Evolutionary conservation across 176 grass and related monocot species (phyloP).

Genomic region (maize (Zea mays)): DNA sequence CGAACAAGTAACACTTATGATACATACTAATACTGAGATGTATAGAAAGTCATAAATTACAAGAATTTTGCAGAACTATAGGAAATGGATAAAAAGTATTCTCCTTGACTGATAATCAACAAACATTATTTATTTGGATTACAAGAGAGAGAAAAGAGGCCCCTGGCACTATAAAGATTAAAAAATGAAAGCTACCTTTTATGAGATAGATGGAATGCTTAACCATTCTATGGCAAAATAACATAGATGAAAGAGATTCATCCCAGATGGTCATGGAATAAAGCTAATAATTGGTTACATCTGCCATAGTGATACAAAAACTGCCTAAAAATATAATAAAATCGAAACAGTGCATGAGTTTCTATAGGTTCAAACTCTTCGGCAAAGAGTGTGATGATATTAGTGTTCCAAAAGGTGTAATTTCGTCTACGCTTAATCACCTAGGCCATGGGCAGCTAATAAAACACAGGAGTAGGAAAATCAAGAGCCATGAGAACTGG

Average conservation of each 20-base stretch:
- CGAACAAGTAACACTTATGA: slow-evolving; percentile 4
- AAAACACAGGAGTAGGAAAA: too few relatives aligned
- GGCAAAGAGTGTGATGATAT: background rate
- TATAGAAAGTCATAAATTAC: slow-evolving; percentile 5
- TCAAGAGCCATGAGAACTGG: too few relatives aligned
- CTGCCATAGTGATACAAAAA: slow-evolving; percentile 9
- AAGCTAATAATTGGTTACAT: background rate
- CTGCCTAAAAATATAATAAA: background rate
- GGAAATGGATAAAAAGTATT: background rate
- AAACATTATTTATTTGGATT: slow-evolving; percentile 17
- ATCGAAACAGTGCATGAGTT: background rate
- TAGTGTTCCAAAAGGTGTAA: background rate
- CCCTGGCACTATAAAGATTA: slow-evolving; percentile 6
- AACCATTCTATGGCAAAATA: slow-evolving; percentile 18
- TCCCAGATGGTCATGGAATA: slow-evolving; percentile 21
- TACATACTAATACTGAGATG: background rate
- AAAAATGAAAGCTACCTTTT: slow-evolving; percentile 11
- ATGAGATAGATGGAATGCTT: background rate
- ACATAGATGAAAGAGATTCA: slow-evolving; percentile 2
- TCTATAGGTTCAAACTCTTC: slow-evolving; percentile 10
- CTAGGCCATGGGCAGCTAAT: background rate
- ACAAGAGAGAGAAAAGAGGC: background rate
- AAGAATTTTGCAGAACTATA: slow-evolving; percentile 9
- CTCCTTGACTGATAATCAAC: background rate
- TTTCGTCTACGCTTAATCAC: background rate